Evolutionary conservation across 139 green algal genomes (phyloP).

Genomic region (Mesotaenium endlicherianum): DNA sequence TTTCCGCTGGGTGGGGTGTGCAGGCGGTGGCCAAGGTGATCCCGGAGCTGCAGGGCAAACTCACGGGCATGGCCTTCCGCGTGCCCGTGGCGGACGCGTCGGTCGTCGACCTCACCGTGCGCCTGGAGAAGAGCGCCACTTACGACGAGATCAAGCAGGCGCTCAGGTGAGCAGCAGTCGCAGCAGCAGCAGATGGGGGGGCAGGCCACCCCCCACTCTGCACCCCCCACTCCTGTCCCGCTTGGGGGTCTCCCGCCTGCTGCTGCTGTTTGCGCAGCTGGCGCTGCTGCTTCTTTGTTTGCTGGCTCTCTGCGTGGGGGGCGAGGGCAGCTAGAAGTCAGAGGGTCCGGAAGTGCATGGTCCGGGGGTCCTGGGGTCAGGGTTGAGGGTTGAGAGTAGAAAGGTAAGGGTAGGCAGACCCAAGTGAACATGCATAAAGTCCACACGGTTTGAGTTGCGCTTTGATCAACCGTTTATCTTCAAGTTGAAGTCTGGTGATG

Average conservation of each 20-base stretch:
- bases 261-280: background rate
- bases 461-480: no score
- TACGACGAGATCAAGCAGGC: slow-evolving; percentile 91
- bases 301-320: background rate
- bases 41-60: slow-evolving; percentile 93
- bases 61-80: slow-evolving; percentile 98
- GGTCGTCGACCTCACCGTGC: slow-evolving; percentile 92
- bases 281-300: background rate
- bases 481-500: no score
- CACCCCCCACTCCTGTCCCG: background rate
- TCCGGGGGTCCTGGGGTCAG: no score
- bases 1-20: background rate
- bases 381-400: no score
- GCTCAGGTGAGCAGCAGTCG: slow-evolving; percentile 31
- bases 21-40: slow-evolving; percentile 78
- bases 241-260: background rate
- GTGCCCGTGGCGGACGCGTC: slow-evolving; percentile 93
- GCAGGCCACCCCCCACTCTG: background rate
- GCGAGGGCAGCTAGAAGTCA: background rate
- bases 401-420: no score
- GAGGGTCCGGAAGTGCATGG: no score
- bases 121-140: slow-evolving; percentile 80
- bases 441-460: no score
- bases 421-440: no score
- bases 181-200: background rate